Percentiles rank a stretch among this genome's conserved stretches.
Conservation (phyloP, 1,284 basidiomycete genomes). For the Fomitiporia mediterranea region DNA sequence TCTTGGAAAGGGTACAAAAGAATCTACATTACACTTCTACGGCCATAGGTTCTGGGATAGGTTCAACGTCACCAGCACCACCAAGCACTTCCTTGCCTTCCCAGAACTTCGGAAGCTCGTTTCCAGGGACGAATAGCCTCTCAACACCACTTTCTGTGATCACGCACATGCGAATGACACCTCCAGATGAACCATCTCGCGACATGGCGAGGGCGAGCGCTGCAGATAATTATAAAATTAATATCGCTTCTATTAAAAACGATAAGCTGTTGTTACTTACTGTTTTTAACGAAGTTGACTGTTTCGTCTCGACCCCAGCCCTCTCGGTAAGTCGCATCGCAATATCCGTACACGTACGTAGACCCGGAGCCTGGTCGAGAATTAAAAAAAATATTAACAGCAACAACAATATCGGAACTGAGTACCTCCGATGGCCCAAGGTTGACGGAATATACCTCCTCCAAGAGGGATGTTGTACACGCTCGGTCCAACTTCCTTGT, state of each 20-base stretch:
- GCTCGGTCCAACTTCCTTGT: conserved; percentile 86
- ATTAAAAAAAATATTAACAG: conserved; percentile 10
- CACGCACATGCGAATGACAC: conserved; percentile 95
- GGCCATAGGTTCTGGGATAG: conserved; percentile 46
- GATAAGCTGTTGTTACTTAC: conserved; percentile 42
- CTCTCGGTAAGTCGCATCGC: conserved; percentile 95
- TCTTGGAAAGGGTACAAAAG: neutral
- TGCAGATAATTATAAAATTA: conserved; percentile 32
- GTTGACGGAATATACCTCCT: conserved; percentile 90
- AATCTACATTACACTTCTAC: conserved; percentile 46
- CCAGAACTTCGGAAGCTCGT: conserved; percentile 85
- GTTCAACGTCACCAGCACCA: conserved; percentile 18
- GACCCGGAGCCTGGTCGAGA: conserved; percentile 80
- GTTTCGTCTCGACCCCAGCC: conserved; percentile 93
- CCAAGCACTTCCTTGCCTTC: conserved; percentile 71
- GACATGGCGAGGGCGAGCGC: conserved; percentile 96
- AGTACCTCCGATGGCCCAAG: conserved; percentile 93
- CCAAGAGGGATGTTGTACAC: conserved; percentile 97
- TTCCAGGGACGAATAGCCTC: conserved; percentile 91
- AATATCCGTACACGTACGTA: conserved; percentile 98
- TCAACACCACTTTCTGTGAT: conserved; percentile 92
- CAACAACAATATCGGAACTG: too few species aligned
- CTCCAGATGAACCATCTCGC: conserved; percentile 96
- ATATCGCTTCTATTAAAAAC: neutral
- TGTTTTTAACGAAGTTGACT: conserved; percentile 93